These are phyloP conservation scores for Coemansia sp. DNA, from an alignment of 192 early-diverging fungal genomes.

Conservation along the genomic window DNA sequence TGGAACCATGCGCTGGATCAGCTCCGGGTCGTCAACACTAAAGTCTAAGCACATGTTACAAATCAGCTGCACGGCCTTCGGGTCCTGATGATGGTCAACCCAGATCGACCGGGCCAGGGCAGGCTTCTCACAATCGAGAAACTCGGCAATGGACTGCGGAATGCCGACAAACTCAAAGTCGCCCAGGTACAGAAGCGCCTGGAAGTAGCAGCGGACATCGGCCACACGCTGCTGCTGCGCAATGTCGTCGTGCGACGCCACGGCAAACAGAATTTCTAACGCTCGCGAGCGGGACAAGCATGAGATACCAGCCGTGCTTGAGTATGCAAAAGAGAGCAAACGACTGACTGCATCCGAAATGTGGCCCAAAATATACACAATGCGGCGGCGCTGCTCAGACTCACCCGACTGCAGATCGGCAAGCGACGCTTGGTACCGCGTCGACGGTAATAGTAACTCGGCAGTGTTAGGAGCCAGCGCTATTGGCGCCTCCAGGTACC, in stretches of 20 bases:
- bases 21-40: slow-evolving; percentile 57
- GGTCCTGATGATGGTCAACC: slow-evolving; percentile 61
- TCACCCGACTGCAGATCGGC: slow-evolving; percentile 32
- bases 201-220: slow-evolving; percentile 56
- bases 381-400: slow-evolving; percentile 49
- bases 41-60: slow-evolving; percentile 76
- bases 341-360: slow-evolving; percentile 35
- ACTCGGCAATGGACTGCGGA: slow-evolving; percentile 58
- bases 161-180: slow-evolving; percentile 74
- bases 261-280: slow-evolving; percentile 58
- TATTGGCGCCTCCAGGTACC: slow-evolving; percentile 30
- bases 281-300: slow-evolving; percentile 62
- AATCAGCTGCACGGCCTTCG: slow-evolving; percentile 61
- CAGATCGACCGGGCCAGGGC: slow-evolving; percentile 68
- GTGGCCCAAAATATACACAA: slow-evolving; percentile 56
- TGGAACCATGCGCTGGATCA: slow-evolving; percentile 63
- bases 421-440: slow-evolving; percentile 33
- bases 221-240: slow-evolving; percentile 26
- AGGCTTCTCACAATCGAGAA: slow-evolving; percentile 63
- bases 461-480: slow-evolving; percentile 5
- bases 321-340: slow-evolving; percentile 57
- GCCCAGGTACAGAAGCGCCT: slow-evolving; percentile 62
- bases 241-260: slow-evolving; percentile 55
- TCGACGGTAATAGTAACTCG: slow-evolving; percentile 33
- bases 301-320: slow-evolving; percentile 34